phyloP scores from a whole-genome alignment of 2,329 filamentous ascomycete species.

The Penicillium sp. region DNA sequence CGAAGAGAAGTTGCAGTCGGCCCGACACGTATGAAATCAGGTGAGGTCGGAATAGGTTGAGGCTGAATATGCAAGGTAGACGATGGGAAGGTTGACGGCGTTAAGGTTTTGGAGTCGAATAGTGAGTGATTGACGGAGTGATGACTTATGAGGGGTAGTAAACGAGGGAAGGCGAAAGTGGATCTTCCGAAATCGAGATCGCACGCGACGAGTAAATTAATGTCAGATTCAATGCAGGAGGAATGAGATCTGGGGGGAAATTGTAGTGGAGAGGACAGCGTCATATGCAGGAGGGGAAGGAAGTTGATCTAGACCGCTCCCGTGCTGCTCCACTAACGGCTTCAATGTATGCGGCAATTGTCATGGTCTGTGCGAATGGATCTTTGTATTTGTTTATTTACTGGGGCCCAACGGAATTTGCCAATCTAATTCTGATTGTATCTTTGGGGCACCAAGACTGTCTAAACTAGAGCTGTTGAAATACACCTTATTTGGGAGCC shows the following conservation, averaged over 20 bases:
- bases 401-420: neutral
- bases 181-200: neutral
- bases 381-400: neutral
- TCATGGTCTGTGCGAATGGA: neutral
- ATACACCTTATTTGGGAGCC: constrained; percentile 35
- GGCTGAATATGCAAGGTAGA: neutral
- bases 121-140: neutral
- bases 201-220: neutral
- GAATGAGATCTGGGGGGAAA: constrained; percentile 9
- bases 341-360: neutral
- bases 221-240: neutral
- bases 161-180: neutral
- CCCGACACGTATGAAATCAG: neutral
- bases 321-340: constrained; percentile 18
- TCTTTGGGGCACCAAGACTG: neutral
- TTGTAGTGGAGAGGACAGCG: constrained; percentile 7
- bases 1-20: neutral
- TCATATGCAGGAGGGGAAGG: constrained; percentile 18
- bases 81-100: constrained; percentile 4
- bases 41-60: neutral
- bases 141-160: neutral
- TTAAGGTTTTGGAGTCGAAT: neutral
- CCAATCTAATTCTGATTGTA: neutral
- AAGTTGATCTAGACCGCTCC: constrained; percentile 20
- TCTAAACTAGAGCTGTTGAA: neutral